Evolutionary conservation across 2,329 filamentous ascomycete genomes (phyloP).

Genomic region (Calonectria pauciramosa): DNA sequence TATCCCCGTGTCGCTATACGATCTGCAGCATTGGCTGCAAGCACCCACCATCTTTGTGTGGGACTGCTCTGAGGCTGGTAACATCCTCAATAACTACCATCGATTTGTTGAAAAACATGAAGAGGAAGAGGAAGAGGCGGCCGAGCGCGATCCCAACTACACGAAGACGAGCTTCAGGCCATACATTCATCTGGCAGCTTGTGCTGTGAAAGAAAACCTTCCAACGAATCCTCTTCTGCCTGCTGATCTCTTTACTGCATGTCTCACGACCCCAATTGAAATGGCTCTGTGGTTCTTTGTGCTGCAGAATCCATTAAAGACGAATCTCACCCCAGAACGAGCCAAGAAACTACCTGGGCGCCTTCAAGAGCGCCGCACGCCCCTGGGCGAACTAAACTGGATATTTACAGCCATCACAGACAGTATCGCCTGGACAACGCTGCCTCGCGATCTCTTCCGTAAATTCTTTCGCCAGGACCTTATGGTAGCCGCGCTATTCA

Average conservation of each 20-base stretch:
- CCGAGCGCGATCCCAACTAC: conserved; percentile 84
- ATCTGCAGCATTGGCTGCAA: conserved; percentile 95
- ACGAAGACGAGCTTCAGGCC: conserved; percentile 79
- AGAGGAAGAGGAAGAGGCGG: conserved; percentile 84
- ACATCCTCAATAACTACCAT: conserved; percentile 95
- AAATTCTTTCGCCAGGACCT: conserved; percentile 97
- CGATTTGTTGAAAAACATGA: conserved; percentile 96
- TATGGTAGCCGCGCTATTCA: conserved; percentile 98
- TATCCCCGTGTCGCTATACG: conserved; percentile 95
- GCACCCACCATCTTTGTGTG: conserved; percentile 97
- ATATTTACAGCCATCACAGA: conserved; percentile 99
- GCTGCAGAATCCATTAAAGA: conserved; percentile 84
- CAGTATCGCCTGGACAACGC: conserved; percentile 97
- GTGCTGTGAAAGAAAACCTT: conserved; percentile 89
- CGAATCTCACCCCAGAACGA: conserved; percentile 80
- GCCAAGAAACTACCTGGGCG: conserved; percentile 92
- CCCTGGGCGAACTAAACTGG: conserved; percentile 97
- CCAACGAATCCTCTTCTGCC: conserved; percentile 95
- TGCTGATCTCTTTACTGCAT: conserved; percentile 95
- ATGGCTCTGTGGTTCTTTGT: conserved; percentile 98
- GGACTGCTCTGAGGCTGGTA: conserved; percentile 96
- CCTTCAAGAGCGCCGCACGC: conserved; percentile 92
- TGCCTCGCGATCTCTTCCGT: conserved; percentile 91
- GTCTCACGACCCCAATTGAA: conserved; percentile 95
- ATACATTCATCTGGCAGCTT: conserved; percentile 92